Evolutionary conservation across 2,329 filamentous ascomycete species (phyloP).

Genomic region (Aspergillus transmontanensis): DNA sequence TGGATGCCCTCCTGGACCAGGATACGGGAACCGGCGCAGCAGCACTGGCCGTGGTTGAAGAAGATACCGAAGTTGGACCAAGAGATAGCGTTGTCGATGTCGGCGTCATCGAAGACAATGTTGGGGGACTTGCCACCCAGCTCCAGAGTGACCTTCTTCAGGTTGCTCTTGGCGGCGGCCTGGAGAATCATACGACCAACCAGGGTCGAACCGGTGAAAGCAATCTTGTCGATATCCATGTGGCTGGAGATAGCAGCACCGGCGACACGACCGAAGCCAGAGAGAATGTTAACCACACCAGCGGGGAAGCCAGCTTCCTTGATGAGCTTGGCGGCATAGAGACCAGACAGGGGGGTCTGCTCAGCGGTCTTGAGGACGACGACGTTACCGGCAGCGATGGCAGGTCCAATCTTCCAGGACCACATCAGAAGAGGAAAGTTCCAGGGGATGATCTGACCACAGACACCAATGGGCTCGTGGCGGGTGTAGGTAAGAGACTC

Average conservation of each 20-base stretch:
- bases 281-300: conserved; percentile 65
- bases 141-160: conserved; percentile 65
- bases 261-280: conserved; percentile 75
- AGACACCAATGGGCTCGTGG: conserved; percentile 77
- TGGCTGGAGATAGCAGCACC: conserved; percentile 68
- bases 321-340: conserved; percentile 56
- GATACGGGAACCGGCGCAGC: conserved; percentile 28
- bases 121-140: conserved; percentile 31
- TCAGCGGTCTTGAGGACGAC: conserved; percentile 14
- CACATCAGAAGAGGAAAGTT: conserved; percentile 69
- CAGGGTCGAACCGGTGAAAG: conserved; percentile 64
- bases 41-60: conserved; percentile 32
- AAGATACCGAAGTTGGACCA: conserved; percentile 32
- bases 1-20: conserved; percentile 29
- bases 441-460: conserved; percentile 88
- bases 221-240: conserved; percentile 67
- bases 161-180: conserved; percentile 62
- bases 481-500: conserved; percentile 84
- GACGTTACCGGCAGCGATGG: conserved; percentile 12
- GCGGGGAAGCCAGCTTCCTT: conserved; percentile 64
- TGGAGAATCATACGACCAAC: conserved; percentile 64
- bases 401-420: conserved; percentile 16
- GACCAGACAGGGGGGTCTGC: conserved; percentile 69
- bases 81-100: conserved; percentile 30
- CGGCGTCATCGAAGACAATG: conserved; percentile 30